Conservation (phyloP, 768 basidiomycete species). For the Suillus variegatus region DNA sequence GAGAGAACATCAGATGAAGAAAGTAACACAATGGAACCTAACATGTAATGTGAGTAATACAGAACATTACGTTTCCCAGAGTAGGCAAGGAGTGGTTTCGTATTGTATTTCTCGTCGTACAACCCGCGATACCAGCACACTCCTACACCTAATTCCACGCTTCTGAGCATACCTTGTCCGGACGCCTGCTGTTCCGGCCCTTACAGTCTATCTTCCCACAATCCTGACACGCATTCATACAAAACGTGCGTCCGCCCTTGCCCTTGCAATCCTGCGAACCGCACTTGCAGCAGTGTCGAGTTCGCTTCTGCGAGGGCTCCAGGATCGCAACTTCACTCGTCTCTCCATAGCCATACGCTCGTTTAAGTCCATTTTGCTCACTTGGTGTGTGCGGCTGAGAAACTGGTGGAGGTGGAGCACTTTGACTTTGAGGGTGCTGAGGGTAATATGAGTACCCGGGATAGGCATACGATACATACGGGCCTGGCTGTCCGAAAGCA, state of each 20-base stretch:
- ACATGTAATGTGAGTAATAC: slow-evolving; percentile 1
- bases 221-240: slow-evolving; percentile 75
- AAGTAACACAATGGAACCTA: background rate
- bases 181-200: slow-evolving; percentile 75
- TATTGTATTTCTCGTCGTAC: background rate
- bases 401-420: slow-evolving; percentile 18
- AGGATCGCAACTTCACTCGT: slow-evolving; percentile 29
- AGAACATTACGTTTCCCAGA: background rate
- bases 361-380: slow-evolving; percentile 30
- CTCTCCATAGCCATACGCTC: slow-evolving; percentile 30
- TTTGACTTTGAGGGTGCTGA: slow-evolving; percentile 25
- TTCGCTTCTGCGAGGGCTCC: slow-evolving; percentile 54
- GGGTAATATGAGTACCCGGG: slow-evolving; percentile 35
- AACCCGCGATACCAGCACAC: background rate
- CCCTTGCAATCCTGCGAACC: slow-evolving; percentile 82
- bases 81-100: background rate
- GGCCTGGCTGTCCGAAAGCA: slow-evolving; percentile 30
- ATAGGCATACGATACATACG: slow-evolving; percentile 40
- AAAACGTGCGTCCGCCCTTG: slow-evolving; percentile 76
- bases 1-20: background rate
- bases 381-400: slow-evolving; percentile 24
- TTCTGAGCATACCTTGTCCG: slow-evolving; percentile 73
- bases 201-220: slow-evolving; percentile 81
- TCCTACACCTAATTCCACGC: slow-evolving; percentile 38
- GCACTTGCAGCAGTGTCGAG: slow-evolving; percentile 83